A percentile compares a stretch with the other conserved stretches of the same genome.
Conservation (phyloP, 139 green algal species). For the Micractinium conductrix region DNA sequence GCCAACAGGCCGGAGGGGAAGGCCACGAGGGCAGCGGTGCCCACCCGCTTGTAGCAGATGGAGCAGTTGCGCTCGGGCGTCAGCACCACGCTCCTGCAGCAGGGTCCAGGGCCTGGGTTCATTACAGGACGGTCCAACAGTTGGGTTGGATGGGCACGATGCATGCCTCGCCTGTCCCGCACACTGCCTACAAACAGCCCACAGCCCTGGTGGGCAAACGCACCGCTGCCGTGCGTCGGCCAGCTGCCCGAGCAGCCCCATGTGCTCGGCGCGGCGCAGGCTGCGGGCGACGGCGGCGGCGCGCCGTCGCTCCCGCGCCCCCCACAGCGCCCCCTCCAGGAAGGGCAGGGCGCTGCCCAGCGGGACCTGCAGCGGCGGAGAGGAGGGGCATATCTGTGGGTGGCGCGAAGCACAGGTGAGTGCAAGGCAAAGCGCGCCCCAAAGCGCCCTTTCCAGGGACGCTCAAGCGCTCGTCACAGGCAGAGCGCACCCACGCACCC, state of each 20-base stretch:
- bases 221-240: constrained; percentile 21
- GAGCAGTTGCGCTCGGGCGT: constrained; percentile 78
- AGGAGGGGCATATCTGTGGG: neutral
- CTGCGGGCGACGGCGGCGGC: constrained; percentile 65
- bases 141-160: neutral
- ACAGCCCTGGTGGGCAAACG: neutral
- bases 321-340: constrained; percentile 67
- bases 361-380: neutral
- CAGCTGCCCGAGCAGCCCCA: constrained; percentile 67
- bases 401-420: too few relatives aligned
- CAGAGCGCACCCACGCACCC: neutral
- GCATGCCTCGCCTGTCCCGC: neutral
- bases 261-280: constrained; percentile 66
- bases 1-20: constrained; percentile 72
- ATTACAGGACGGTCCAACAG: too few relatives aligned
- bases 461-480: constrained; percentile 48
- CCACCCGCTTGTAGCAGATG: constrained; percentile 88
- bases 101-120: too few relatives aligned
- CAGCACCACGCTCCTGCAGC: constrained; percentile 62
- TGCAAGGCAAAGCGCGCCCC: constrained; percentile 64
- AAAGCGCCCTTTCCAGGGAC: constrained; percentile 73
- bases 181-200: too few relatives aligned
- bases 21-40: constrained; percentile 74
- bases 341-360: constrained; percentile 62
- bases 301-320: constrained; percentile 61